A percentile compares a stretch with the other conserved stretches of the same genome.
Evolutionary conservation across 2,329 filamentous ascomycete species (phyloP).

Genomic region (Aspergillus tamarii): DNA sequence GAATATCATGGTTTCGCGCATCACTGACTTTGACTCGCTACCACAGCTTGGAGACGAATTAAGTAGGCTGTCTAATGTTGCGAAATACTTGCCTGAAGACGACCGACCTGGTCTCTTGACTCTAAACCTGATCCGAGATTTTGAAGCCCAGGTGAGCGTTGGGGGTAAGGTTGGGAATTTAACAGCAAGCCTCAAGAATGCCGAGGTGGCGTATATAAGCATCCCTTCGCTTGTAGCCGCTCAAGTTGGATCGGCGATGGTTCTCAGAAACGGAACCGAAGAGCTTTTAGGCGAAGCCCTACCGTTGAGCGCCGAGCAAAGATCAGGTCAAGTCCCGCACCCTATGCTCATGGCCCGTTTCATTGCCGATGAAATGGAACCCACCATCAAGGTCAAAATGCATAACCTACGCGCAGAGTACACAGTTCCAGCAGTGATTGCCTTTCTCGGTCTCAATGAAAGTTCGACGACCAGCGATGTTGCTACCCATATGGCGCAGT

Average conservation of each 20-base stretch:
- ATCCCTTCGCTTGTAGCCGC: constrained; percentile 80
- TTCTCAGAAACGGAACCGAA: constrained; percentile 69
- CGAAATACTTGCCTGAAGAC: constrained; percentile 95
- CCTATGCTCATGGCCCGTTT: constrained; percentile 84
- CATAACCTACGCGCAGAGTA: constrained; percentile 88
- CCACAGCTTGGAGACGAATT: constrained; percentile 76
- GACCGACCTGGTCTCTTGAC: constrained; percentile 87
- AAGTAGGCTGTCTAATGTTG: constrained; percentile 78
- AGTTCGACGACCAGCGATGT: constrained; percentile 72
- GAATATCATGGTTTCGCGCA: constrained; percentile 63
- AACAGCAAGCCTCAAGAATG: constrained; percentile 60
- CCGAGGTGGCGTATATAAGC: constrained; percentile 80
- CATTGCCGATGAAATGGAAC: constrained; percentile 92
- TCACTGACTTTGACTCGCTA: constrained; percentile 69
- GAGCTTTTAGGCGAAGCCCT: constrained; percentile 70
- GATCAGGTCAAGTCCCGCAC: constrained; percentile 21
- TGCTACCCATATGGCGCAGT: constrained; percentile 74
- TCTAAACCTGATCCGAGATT: constrained; percentile 66
- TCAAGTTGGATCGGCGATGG: constrained; percentile 66
- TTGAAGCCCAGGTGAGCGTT: constrained; percentile 65
- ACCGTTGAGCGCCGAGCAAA: constrained; percentile 31
- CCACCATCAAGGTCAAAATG: constrained; percentile 83
- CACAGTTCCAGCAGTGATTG: constrained; percentile 79
- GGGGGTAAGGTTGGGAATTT: constrained; percentile 70
- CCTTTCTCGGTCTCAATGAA: constrained; percentile 71